A percentile compares a stretch with the other conserved stretches of the same genome.
These are phyloP conservation scores for Nemophila menziesii DNA, from an alignment of 257 asterid genomes.

Conservation along the genomic window DNA sequence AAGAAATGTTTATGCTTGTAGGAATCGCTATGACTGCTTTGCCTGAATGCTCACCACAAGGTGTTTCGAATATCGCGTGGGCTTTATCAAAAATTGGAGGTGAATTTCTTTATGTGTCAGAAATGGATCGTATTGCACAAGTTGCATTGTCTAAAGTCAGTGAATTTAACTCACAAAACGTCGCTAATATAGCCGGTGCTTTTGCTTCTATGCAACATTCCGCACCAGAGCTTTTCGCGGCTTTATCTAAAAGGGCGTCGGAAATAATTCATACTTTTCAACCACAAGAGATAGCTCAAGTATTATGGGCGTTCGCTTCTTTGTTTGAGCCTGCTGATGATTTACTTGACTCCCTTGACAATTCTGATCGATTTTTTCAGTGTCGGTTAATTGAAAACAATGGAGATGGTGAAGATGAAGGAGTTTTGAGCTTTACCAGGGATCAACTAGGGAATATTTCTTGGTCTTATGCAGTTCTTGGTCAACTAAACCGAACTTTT, in stretches of 20 bases:
- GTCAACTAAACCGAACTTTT: constrained; percentile 43
- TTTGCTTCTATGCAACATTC: constrained; percentile 96
- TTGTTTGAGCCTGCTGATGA: constrained; percentile 57
- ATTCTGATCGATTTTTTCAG: constrained; percentile 32
- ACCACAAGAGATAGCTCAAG: constrained; percentile 83
- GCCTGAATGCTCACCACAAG: constrained; percentile 90
- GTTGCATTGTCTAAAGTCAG: constrained; percentile 56
- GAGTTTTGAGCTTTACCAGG: constrained; percentile 36
- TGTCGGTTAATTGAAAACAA: constrained; percentile 8
- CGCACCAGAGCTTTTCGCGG: constrained; percentile 62
- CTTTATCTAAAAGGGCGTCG: constrained; percentile 52
- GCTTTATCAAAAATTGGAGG: constrained; percentile 92
- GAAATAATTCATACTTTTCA: constrained; percentile 49
- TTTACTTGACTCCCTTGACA: constrained; percentile 62
- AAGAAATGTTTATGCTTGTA: constrained; percentile 89
- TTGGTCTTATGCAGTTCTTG: constrained; percentile 92
- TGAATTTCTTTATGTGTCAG: constrained; percentile 83
- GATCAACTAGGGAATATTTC: constrained; percentile 70
- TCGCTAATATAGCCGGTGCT: constrained; percentile 89
- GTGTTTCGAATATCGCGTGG: constrained; percentile 85
- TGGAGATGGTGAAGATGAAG: constrained; percentile 6
- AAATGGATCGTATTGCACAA: constrained; percentile 94
- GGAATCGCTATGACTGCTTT: constrained; percentile 82
- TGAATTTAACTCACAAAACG: constrained; percentile 81
- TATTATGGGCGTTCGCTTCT: constrained; percentile 93